Conservation (phyloP, 2,329 filamentous ascomycete genomes). For the Sclerotinia glacialis region DNA sequence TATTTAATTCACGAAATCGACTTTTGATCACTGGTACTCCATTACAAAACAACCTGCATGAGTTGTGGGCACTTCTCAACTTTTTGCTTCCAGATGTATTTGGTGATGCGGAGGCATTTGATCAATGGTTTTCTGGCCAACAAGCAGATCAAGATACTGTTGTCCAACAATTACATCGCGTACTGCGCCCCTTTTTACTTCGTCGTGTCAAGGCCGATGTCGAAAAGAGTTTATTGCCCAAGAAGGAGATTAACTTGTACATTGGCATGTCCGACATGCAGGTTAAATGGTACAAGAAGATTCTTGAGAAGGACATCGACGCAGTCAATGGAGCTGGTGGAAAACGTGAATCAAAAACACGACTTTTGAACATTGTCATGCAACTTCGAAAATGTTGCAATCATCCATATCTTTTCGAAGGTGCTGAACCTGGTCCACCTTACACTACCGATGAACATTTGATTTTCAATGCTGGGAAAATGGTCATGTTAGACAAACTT, state of each 20-base stretch:
- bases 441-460: slow-evolving; percentile 98
- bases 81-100: slow-evolving; percentile 98
- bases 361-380: slow-evolving; percentile 98
- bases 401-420: slow-evolving; percentile 96
- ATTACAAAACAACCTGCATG: slow-evolving; percentile 95
- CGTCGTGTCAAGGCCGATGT: slow-evolving; percentile 97
- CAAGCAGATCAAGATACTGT: slow-evolving; percentile 90
- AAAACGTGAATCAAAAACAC: slow-evolving; percentile 96
- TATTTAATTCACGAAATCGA: slow-evolving; percentile 94
- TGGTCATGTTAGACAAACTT: slow-evolving; percentile 93
- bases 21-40: slow-evolving; percentile 95
- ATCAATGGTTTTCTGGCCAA: slow-evolving; percentile 95
- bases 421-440: slow-evolving; percentile 91
- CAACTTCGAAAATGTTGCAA: slow-evolving; percentile 98
- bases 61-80: slow-evolving; percentile 95
- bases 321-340: slow-evolving; percentile 95
- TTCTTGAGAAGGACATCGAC: slow-evolving; percentile 97
- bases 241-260: slow-evolving; percentile 96
- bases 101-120: slow-evolving; percentile 92
- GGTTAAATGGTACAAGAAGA: slow-evolving; percentile 98
- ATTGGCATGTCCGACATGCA: slow-evolving; percentile 99
- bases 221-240: slow-evolving; percentile 93
- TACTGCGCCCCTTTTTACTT: slow-evolving; percentile 88
- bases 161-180: slow-evolving; percentile 90
- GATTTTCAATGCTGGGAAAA: slow-evolving; percentile 90